phyloP scores from a whole-genome alignment of 306 rosid species.

The Prinsepia uniflora region DNA sequence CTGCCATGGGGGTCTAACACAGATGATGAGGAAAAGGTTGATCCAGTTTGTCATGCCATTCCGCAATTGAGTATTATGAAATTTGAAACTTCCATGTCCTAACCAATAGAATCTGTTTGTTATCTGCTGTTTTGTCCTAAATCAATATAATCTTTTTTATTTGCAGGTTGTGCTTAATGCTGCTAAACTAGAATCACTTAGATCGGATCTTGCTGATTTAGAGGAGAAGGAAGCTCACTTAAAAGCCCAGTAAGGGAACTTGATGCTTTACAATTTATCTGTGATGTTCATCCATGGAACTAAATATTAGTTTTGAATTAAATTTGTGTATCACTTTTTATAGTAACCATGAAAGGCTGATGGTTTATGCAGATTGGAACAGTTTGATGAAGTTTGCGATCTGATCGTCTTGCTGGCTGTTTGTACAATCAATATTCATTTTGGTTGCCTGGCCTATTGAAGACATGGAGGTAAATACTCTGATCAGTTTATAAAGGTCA shows the following conservation, averaged over 20 bases:
- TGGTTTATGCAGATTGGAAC: slow-evolving; percentile 65
- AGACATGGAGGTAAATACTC: no score
- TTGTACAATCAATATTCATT: no score
- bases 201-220: slow-evolving; percentile 66
- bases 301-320: background rate
- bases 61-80: slow-evolving; percentile 15
- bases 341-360: no score
- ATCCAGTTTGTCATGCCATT: background rate
- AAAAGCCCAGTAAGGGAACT: slow-evolving; percentile 70
- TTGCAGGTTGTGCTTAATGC: slow-evolving; percentile 66
- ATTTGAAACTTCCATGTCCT: slow-evolving; percentile 19
- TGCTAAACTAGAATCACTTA: slow-evolving; percentile 72
- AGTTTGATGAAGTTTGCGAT: slow-evolving; percentile 73
- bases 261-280: slow-evolving; percentile 21
- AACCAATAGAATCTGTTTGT: slow-evolving; percentile 15
- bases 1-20: slow-evolving; percentile 52
- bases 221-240: slow-evolving; percentile 88
- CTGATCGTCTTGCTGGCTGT: slow-evolving; percentile 77
- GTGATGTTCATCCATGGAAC: background rate
- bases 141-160: no score
- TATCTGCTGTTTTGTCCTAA: no score
- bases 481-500: no score
- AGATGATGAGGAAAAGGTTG: slow-evolving; percentile 67
- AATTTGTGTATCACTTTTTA: background rate
- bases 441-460: no score